These are phyloP conservation scores for Croton setiger DNA, from an alignment of 441 rosid species.

Conservation along the genomic window DNA sequence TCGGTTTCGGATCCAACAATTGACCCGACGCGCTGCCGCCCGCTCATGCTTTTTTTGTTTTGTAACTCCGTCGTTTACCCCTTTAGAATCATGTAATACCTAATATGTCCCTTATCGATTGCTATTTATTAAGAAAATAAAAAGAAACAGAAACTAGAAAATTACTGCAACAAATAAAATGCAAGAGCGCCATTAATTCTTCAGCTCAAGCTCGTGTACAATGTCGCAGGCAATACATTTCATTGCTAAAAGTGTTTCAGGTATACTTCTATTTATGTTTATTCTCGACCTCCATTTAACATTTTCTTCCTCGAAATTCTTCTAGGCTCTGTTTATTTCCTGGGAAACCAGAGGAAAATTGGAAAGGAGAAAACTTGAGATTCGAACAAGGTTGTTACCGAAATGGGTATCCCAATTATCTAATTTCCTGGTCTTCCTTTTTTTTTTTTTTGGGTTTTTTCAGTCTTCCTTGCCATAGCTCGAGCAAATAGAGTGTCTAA, in stretches of 20 bases:
- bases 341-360: slow-evolving; percentile 13
- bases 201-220: slow-evolving; percentile 8
- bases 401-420: slow-evolving; percentile 2
- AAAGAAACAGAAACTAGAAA: not conserved
- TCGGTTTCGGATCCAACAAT: too few species aligned
- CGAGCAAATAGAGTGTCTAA: not conserved
- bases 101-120: slow-evolving; percentile 32
- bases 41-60: not conserved
- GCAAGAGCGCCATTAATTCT: slow-evolving; percentile 24
- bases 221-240: slow-evolving; percentile 45
- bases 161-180: slow-evolving; percentile 10
- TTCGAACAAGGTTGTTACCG: not conserved
- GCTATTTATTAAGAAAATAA: not conserved
- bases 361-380: not conserved
- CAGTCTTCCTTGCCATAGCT: not conserved
- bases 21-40: too few species aligned
- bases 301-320: not conserved
- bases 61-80: not conserved
- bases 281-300: not conserved
- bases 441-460: not conserved
- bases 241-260: slow-evolving; percentile 32
- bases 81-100: slow-evolving; percentile 1
- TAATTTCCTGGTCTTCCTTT: not conserved
- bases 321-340: slow-evolving; percentile 15
- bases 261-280: slow-evolving; percentile 21